Conservation (phyloP, 768 basidiomycete species). For the Boletus tomentosulus region DNA sequence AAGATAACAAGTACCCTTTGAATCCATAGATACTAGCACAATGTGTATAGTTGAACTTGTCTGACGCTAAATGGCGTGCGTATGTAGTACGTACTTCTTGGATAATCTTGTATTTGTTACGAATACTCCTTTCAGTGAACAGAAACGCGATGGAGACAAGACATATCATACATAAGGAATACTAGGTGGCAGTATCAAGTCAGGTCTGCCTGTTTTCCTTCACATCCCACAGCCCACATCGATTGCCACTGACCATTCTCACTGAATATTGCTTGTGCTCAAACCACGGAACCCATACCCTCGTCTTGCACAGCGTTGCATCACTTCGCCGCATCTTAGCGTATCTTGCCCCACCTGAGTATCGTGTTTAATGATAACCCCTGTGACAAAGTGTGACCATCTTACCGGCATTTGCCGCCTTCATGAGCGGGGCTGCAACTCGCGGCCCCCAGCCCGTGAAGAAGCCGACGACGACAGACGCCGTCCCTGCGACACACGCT, state of each 20-base stretch:
- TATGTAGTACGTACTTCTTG: no score
- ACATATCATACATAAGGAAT: no score
- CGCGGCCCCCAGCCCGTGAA: constrained; percentile 2
- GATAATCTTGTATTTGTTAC: no score
- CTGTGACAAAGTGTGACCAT: not conserved
- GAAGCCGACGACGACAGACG: constrained; percentile 14
- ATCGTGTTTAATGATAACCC: not conserved
- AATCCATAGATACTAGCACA: no score
- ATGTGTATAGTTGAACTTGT: no score
- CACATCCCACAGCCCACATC: constrained; percentile 16
- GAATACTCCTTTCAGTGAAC: no score
- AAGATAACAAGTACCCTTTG: no score
- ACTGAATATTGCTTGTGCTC: constrained; percentile 20
- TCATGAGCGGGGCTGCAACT: constrained; percentile 13
- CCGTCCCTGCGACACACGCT: constrained; percentile 17
- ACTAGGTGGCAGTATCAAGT: not conserved
- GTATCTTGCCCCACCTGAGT: constrained; percentile 9
- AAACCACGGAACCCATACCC: constrained; percentile 21
- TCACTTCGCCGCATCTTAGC: constrained; percentile 3
- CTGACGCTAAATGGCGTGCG: no score
- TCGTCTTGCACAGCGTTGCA: constrained; percentile 10
- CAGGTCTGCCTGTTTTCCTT: constrained; percentile 11
- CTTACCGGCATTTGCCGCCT: constrained; percentile 11
- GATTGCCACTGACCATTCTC: constrained; percentile 3
- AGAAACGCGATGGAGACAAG: no score